Evolutionary conservation across 2,329 filamentous ascomycete genomes (phyloP).

Genomic region (Xylariaceae sp.): DNA sequence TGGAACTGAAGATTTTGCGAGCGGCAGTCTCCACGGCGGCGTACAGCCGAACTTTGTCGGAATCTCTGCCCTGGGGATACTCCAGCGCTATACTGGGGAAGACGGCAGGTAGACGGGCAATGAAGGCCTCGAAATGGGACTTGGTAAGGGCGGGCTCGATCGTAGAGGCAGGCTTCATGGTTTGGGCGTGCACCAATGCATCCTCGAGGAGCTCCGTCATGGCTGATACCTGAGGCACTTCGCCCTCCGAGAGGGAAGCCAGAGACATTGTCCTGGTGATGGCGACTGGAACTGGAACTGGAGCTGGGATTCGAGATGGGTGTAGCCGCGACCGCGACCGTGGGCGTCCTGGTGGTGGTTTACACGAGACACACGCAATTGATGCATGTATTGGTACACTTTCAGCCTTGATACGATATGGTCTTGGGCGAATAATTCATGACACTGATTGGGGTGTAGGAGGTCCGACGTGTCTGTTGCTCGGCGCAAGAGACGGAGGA

Average conservation of each 20-base stretch:
- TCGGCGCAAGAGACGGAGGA: conserved; percentile 7
- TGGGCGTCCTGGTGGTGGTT: background rate
- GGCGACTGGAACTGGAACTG: background rate
- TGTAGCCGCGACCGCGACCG: background rate
- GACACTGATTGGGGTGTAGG: background rate
- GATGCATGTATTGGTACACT: background rate
- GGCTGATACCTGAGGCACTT: conserved; percentile 47
- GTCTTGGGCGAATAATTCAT: background rate
- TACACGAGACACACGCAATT: background rate
- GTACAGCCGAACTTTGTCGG: conserved; percentile 50
- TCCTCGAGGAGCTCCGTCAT: conserved; percentile 50
- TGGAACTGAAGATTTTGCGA: conserved; percentile 70
- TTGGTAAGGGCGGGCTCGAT: conserved; percentile 74
- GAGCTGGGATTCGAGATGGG: background rate
- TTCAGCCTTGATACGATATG: background rate
- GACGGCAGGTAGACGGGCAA: conserved; percentile 39
- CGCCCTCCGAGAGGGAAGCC: conserved; percentile 40
- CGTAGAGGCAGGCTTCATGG: conserved; percentile 51
- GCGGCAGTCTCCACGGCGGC: conserved; percentile 78
- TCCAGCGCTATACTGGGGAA: conserved; percentile 34
- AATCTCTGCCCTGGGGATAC: conserved; percentile 28
- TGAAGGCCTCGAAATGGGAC: conserved; percentile 52
- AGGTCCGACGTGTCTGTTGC: background rate
- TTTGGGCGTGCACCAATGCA: conserved; percentile 54
- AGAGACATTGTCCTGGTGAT: conserved; percentile 41